Percentiles rank a stretch among this genome's conserved stretches.
Conservation (phyloP, 192 early-diverging fungal genomes). For the Backusella australiensis region DNA sequence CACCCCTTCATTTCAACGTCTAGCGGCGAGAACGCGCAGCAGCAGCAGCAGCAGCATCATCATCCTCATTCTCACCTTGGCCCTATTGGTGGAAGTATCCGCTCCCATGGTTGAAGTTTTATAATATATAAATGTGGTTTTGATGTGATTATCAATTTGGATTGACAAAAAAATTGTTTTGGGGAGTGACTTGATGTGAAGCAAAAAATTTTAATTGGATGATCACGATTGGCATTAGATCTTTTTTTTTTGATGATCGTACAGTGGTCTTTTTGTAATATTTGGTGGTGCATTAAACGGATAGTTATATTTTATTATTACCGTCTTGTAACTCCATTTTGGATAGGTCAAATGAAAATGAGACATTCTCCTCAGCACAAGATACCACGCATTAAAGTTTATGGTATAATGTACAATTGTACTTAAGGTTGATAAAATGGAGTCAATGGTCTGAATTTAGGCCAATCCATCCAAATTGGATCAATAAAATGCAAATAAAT, state of each 20-base stretch:
- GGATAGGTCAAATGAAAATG: too few relatives aligned
- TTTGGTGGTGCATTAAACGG: too few relatives aligned
- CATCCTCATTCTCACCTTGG: neutral
- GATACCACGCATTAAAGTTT: too few relatives aligned
- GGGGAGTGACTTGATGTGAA: neutral
- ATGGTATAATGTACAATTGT: too few relatives aligned
- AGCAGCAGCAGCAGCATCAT: neutral
- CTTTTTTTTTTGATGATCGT: neutral
- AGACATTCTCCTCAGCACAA: too few relatives aligned
- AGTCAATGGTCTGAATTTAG: too few relatives aligned
- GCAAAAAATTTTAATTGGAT: neutral
- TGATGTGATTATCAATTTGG: neutral
- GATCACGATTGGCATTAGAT: neutral
- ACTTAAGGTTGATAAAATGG: too few relatives aligned
- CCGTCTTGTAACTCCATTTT: too few relatives aligned
- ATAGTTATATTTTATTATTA: too few relatives aligned
- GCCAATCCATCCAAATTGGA: too few relatives aligned
- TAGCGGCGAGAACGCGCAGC: neutral
- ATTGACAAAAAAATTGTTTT: neutral
- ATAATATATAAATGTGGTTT: neutral
- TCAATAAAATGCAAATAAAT: too few relatives aligned
- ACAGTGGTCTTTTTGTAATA: neutral
- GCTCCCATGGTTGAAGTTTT: neutral
- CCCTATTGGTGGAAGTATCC: neutral
- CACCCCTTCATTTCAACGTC: constrained; percentile 11